Percentiles rank a stretch among this genome's conserved stretches.
phyloP scores from a whole-genome alignment of 2,329 filamentous ascomycete genomes.

The Fusarium kyushuense region DNA sequence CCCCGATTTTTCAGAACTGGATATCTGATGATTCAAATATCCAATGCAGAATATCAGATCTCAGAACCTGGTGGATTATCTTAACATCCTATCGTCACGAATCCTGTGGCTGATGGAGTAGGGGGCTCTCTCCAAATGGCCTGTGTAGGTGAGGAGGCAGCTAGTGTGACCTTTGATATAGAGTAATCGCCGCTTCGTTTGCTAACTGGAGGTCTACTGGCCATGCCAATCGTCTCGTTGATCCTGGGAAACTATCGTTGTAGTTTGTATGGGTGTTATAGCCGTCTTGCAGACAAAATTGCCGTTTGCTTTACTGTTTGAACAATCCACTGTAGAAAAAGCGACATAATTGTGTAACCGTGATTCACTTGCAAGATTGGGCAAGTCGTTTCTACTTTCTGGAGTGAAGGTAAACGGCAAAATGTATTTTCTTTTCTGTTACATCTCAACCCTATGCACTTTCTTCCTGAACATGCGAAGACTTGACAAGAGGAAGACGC shows the following conservation, averaged over 20 bases:
- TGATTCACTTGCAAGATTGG: not conserved
- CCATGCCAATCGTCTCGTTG: not conserved
- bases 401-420: not conserved
- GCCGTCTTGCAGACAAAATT: not conserved
- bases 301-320: not conserved
- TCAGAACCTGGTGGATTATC: not conserved
- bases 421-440: not conserved
- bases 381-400: too few species aligned
- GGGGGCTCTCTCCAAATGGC: not conserved
- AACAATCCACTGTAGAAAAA: not conserved
- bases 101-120: not conserved
- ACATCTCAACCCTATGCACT: not conserved
- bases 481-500: not conserved
- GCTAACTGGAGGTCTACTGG: not conserved
- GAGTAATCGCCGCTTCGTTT: not conserved
- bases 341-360: conserved; percentile 13
- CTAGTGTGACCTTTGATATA: not conserved
- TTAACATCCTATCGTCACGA: not conserved
- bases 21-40: too few species aligned
- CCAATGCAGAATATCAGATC: not conserved
- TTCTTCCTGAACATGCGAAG: not conserved
- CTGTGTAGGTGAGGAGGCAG: not conserved
- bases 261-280: too few species aligned
- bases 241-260: not conserved
- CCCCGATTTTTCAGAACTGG: too few species aligned